phyloP scores from a whole-genome alignment of 2,329 filamentous ascomycete species.

The Cladosporium sp. region DNA sequence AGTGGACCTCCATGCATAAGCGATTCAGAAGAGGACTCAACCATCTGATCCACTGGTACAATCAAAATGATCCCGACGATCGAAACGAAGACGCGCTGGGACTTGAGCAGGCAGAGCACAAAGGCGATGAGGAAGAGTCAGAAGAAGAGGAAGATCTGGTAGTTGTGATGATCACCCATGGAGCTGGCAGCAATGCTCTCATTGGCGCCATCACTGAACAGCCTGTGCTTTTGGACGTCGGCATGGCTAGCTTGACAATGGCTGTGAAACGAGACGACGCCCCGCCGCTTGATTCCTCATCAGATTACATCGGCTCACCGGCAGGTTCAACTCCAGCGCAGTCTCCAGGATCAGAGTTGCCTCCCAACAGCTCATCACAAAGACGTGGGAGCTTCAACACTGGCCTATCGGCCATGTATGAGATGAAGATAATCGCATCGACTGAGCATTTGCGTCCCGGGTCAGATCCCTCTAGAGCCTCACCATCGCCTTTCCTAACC shows the following conservation, averaged over 20 bases:
- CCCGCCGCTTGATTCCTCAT: slow-evolving; percentile 24
- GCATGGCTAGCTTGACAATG: slow-evolving; percentile 88
- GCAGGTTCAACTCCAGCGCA: slow-evolving; percentile 19
- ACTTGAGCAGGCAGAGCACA: slow-evolving; percentile 35
- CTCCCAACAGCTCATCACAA: slow-evolving; percentile 31
- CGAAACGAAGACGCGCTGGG: slow-evolving; percentile 37
- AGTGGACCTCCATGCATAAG: slow-evolving; percentile 94
- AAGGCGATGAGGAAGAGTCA: slow-evolving; percentile 46
- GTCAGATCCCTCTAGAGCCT: slow-evolving; percentile 37
- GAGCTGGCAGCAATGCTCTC: slow-evolving; percentile 91
- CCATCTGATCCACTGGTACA: slow-evolving; percentile 81
- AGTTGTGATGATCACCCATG: slow-evolving; percentile 86
- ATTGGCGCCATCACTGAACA: slow-evolving; percentile 90
- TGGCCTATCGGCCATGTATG: slow-evolving; percentile 61
- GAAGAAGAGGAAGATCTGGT: slow-evolving; percentile 73
- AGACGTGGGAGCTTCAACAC: slow-evolving; percentile 44
- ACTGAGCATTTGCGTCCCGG: slow-evolving; percentile 68
- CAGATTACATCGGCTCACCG: slow-evolving; percentile 11
- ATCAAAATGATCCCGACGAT: slow-evolving; percentile 42
- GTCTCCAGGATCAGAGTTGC: slow-evolving; percentile 26
- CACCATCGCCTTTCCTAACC: neutral
- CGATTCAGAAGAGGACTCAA: slow-evolving; percentile 79
- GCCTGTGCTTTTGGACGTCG: slow-evolving; percentile 86
- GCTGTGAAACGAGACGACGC: slow-evolving; percentile 62
- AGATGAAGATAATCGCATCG: slow-evolving; percentile 72